These are phyloP conservation scores for Neurospora sp. DNA, from an alignment of 495 filamentous ascomycete genomes.

Conservation along the genomic window DNA sequence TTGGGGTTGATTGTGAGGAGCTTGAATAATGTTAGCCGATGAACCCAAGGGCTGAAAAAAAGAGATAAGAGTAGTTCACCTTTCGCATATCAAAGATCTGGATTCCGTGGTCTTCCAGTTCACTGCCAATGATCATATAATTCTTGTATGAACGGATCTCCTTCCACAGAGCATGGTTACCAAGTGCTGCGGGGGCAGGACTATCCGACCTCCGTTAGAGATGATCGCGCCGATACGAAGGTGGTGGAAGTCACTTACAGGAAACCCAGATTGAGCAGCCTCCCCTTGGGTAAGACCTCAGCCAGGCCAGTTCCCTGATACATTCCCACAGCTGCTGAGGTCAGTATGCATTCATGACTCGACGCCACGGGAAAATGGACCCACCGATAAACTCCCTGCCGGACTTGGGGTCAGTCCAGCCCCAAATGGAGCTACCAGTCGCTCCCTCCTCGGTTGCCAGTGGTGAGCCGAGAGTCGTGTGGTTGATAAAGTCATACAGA, in stretches of 20 bases:
- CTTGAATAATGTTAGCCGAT: background rate
- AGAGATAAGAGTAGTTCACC: constrained; percentile 14
- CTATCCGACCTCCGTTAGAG: background rate
- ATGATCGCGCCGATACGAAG: background rate
- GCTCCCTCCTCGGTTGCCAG: constrained; percentile 40
- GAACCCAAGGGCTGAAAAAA: constrained; percentile 6
- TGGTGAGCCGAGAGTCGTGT: constrained; percentile 11
- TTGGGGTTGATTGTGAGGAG: background rate
- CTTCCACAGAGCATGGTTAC: constrained; percentile 9
- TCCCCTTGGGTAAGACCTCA: constrained; percentile 34
- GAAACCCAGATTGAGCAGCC: constrained; percentile 40
- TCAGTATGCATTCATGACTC: background rate
- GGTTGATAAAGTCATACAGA: constrained; percentile 35
- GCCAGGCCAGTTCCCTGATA: constrained; percentile 31
- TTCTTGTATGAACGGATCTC: constrained; percentile 28
- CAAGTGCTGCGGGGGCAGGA: background rate
- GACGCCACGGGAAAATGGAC: background rate
- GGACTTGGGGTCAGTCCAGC: constrained; percentile 1
- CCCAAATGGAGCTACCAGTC: background rate
- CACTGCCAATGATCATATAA: constrained; percentile 41
- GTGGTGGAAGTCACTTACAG: constrained; percentile 9
- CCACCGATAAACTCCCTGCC: background rate
- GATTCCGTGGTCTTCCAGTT: constrained; percentile 38
- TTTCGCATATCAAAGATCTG: constrained; percentile 46
- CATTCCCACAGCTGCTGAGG: background rate